phyloP scores from a whole-genome alignment of 495 filamentous ascomycete genomes.

The Aspergillus conjunctus region DNA sequence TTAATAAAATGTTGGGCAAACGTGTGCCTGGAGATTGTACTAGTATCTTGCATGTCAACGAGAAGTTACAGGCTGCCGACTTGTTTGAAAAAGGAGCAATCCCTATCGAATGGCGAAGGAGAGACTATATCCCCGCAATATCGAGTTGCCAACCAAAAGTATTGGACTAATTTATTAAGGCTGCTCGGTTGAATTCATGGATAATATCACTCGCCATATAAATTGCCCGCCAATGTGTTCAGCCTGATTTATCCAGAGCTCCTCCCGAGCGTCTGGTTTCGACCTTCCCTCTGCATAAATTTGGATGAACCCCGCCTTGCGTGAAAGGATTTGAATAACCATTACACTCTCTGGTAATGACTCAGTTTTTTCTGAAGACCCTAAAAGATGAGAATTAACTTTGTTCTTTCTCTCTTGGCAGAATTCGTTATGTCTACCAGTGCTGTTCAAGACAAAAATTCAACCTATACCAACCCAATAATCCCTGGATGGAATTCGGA shows the following conservation, averaged over 20 bases:
- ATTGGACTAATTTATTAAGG: background rate
- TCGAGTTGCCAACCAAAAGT: no score
- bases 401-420: background rate
- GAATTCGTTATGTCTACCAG: background rate
- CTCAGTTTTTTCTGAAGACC: background rate
- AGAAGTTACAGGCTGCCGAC: no score
- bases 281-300: background rate
- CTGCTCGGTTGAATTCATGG: background rate
- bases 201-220: background rate
- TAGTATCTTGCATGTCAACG: no score
- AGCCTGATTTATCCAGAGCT: background rate
- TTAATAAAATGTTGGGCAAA: no score
- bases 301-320: background rate
- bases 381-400: background rate
- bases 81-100: no score
- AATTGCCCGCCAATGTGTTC: background rate
- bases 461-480: slow-evolving; percentile 26
- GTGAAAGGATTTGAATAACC: background rate
- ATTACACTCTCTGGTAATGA: background rate
- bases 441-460: background rate
- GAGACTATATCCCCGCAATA: no score
- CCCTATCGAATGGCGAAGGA: no score
- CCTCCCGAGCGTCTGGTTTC: background rate
- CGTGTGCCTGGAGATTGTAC: no score
- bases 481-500: slow-evolving; percentile 34